Evolutionary conservation across 2,329 filamentous ascomycete genomes (phyloP), one percentile per base, ranked within the genome.

Genomic region (Dendryphion nanum): DNA sequence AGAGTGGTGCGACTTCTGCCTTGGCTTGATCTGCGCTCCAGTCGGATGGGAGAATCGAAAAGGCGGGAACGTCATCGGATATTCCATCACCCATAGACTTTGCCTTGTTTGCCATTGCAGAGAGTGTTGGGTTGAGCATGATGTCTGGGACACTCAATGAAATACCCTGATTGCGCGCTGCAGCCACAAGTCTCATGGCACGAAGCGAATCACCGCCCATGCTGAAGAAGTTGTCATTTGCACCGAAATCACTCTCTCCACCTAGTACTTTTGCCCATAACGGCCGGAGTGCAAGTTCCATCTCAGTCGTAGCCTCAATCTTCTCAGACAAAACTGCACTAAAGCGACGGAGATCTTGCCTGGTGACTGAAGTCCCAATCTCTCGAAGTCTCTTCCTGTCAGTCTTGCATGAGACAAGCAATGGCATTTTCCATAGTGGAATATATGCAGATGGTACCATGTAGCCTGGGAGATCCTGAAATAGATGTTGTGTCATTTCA

Each of bases 101-200:
- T 38, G 46, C 57, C 55, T 45, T 61, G 28, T 24, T 54, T 38
- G 74, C 72, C 74, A 78, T 76, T 0, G 58, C 67, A 2, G 69
- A 54, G 4, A 74, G 55, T 6, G 57, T 67, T 17, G 71, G 68
- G 35, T 71, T 58, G 14, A 58, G 63, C 62, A 83, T 81, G 38
- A 81, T 74, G 18, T 77, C 70, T 2, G 75, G 73, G 2, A 82
- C 79, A 1, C 70, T 76, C 17, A 82, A 50, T 6, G 66, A 63
- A 34, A 77, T 55, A 0, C 71, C 72, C 17, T 72, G 69, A 2
- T 67, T 63, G 16, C 77, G 66, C 2, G 76, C 71, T 37, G 75
- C 73, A 8, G 75, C 70, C 1, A 81, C 79, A 1, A 83, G 63
- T 53, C 76, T 79, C 68, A 77, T 75, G 0, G 73, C 73, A 24